Evolutionary conservation across 2,329 filamentous ascomycete genomes (phyloP).

Genomic region (Cytospora piceicola): DNA sequence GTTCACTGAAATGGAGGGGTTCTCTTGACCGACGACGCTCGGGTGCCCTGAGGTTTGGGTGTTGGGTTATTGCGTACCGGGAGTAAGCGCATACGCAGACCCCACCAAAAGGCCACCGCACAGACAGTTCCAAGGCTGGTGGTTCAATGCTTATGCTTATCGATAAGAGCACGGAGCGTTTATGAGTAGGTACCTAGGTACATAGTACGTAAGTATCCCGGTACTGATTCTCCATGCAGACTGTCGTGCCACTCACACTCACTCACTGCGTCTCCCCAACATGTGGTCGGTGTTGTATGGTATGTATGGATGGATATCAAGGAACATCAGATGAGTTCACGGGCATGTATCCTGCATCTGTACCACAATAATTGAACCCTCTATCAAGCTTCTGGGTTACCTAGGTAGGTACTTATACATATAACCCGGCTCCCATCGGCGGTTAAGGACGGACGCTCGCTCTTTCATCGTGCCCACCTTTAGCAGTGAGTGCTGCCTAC

Average conservation of each 20-base stretch:
- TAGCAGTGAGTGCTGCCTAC: not conserved
- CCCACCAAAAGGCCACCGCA: constrained; percentile 1
- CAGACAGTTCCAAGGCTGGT: not conserved
- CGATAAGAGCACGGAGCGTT: not conserved
- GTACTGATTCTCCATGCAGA: not conserved
- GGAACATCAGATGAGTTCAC: no score
- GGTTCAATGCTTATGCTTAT: no score
- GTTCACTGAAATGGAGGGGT: constrained; percentile 1
- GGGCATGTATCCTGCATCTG: not conserved
- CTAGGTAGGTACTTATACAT: not conserved
- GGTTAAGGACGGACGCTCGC: not conserved
- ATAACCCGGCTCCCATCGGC: not conserved
- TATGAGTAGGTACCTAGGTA: not conserved
- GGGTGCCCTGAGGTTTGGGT: not conserved
- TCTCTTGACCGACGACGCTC: not conserved
- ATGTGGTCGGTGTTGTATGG: no score
- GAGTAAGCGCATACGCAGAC: not conserved
- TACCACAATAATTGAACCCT: no score
- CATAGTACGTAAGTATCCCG: no score
- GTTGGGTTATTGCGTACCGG: not conserved
- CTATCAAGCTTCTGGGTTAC: no score
- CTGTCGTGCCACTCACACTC: not conserved
- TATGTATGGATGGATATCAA: no score
- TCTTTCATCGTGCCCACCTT: no score
- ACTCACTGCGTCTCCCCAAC: no score